These are phyloP conservation scores for Trypanosoma scelopori DNA, from an alignment of 208 protist species.

Conservation along the genomic window DNA sequence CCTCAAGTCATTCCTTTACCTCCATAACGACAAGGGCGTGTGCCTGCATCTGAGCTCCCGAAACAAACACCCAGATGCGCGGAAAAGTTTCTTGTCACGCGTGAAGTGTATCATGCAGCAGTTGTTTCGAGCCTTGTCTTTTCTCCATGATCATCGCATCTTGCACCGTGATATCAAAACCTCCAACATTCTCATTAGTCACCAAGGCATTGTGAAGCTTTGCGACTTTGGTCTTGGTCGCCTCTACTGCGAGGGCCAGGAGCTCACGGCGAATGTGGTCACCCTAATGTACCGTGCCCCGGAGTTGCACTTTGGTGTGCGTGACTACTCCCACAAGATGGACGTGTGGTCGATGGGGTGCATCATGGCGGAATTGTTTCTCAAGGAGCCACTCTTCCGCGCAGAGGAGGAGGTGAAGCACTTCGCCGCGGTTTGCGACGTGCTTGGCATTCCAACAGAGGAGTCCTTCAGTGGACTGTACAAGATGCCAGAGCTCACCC, in stretches of 20 bases:
- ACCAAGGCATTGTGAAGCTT: slow-evolving; percentile 71
- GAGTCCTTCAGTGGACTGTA: slow-evolving; percentile 77
- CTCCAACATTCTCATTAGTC: slow-evolving; percentile 83
- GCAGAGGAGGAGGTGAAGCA: slow-evolving; percentile 87
- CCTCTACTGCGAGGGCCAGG: slow-evolving; percentile 79
- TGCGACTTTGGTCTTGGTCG: slow-evolving; percentile 90
- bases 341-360: slow-evolving; percentile 96
- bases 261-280: slow-evolving; percentile 84
- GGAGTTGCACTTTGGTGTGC: slow-evolving; percentile 89
- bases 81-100: slow-evolving; percentile 52
- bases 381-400: slow-evolving; percentile 96
- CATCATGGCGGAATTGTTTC: slow-evolving; percentile 98
- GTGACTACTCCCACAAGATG: slow-evolving; percentile 90
- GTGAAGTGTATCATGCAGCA: slow-evolving; percentile 82
- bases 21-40: slow-evolving; percentile 29
- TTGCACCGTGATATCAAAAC: slow-evolving; percentile 90
- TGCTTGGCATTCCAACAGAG: slow-evolving; percentile 95
- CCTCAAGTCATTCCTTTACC: slow-evolving; percentile 68
- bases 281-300: slow-evolving; percentile 97
- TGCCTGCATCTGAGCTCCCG: slow-evolving; percentile 64
- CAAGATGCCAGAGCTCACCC: slow-evolving; percentile 44
- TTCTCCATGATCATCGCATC: slow-evolving; percentile 82
- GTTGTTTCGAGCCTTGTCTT: slow-evolving; percentile 65
- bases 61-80: slow-evolving; percentile 58
- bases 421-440: slow-evolving; percentile 82